These are phyloP conservation scores for Aspergillus awamori DNA, from an alignment of 2,329 filamentous ascomycete species.

Conservation along the genomic window DNA sequence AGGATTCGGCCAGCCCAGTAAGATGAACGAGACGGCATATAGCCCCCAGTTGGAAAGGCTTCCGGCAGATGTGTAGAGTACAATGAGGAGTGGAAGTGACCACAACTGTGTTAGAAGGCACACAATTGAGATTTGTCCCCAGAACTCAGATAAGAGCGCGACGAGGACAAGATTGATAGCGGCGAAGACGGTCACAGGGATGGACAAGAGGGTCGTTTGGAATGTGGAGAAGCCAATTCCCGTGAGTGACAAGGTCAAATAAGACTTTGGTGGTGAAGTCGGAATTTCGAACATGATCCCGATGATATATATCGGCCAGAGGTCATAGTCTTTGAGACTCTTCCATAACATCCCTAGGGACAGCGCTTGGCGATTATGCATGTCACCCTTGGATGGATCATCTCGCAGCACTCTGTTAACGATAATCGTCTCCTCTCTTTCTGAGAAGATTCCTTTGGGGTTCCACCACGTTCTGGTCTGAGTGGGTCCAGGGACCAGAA, in stretches of 20 bases:
- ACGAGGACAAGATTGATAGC: conserved; percentile 55
- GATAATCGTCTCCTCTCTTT: conserved; percentile 59
- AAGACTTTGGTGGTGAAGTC: conserved; percentile 38
- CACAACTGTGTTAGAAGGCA: conserved; percentile 55
- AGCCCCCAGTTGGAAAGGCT: conserved; percentile 50
- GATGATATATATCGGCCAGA: conserved; percentile 57
- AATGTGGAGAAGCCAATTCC: conserved; percentile 56
- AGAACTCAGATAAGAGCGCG: conserved; percentile 42
- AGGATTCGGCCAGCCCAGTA: conserved; percentile 29
- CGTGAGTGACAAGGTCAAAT: conserved; percentile 38
- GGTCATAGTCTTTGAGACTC: conserved; percentile 50
- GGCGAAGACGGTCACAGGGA: conserved; percentile 56
- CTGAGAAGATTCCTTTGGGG: conserved; percentile 64
- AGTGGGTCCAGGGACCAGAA: conserved; percentile 41
- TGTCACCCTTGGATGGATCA: conserved; percentile 46
- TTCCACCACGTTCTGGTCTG: conserved; percentile 59
- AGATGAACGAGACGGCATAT: conserved; percentile 54
- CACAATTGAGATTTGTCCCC: conserved; percentile 54
- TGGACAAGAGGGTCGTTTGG: conserved; percentile 60
- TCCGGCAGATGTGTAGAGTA: conserved; percentile 49
- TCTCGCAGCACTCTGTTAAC: conserved; percentile 47
- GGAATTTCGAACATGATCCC: conserved; percentile 58
- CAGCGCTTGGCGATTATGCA: conserved; percentile 36
- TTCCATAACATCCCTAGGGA: conserved; percentile 42
- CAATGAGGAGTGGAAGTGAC: conserved; percentile 54